Conservation (phyloP, 768 basidiomycete genomes). For the Psilocybe cubensis region DNA sequence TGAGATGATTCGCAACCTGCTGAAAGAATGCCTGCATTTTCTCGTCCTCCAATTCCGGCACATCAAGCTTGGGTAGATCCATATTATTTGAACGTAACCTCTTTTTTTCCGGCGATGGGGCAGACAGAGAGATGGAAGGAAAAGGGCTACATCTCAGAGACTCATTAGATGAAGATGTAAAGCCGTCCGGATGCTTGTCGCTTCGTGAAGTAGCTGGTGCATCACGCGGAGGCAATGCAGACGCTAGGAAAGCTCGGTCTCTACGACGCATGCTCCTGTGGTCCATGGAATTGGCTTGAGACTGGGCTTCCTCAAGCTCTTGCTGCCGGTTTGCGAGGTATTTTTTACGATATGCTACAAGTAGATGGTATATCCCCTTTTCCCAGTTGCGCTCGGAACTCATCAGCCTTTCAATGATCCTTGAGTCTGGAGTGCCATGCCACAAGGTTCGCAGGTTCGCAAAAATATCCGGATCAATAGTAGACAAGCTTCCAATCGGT, state of each 20-base stretch:
- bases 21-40: slow-evolving; percentile 85
- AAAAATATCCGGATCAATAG: slow-evolving; percentile 89
- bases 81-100: slow-evolving; percentile 4
- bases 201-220: slow-evolving; percentile 67
- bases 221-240: slow-evolving; percentile 51
- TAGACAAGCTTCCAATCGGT: slow-evolving; percentile 62
- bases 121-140: slow-evolving; percentile 24
- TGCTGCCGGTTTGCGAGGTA: slow-evolving; percentile 72
- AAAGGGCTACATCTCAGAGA: slow-evolving; percentile 19
- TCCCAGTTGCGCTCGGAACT: slow-evolving; percentile 84
- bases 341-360: slow-evolving; percentile 81
- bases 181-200: slow-evolving; percentile 39
- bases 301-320: slow-evolving; percentile 57
- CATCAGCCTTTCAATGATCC: slow-evolving; percentile 70
- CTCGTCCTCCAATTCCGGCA: slow-evolving; percentile 75
- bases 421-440: slow-evolving; percentile 76
- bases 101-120: slow-evolving; percentile 20
- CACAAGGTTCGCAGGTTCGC: slow-evolving; percentile 91
- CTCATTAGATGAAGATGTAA: slow-evolving; percentile 11
- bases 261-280: slow-evolving; percentile 36
- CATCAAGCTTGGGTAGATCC: slow-evolving; percentile 49
- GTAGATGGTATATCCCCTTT: slow-evolving; percentile 92
- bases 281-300: slow-evolving; percentile 34
- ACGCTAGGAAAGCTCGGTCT: slow-evolving; percentile 20
- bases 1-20: slow-evolving; percentile 82